These are phyloP conservation scores for Stramenopiles sp. DNA, from an alignment of 352 stramenopile genomes.

Conservation along the genomic window DNA sequence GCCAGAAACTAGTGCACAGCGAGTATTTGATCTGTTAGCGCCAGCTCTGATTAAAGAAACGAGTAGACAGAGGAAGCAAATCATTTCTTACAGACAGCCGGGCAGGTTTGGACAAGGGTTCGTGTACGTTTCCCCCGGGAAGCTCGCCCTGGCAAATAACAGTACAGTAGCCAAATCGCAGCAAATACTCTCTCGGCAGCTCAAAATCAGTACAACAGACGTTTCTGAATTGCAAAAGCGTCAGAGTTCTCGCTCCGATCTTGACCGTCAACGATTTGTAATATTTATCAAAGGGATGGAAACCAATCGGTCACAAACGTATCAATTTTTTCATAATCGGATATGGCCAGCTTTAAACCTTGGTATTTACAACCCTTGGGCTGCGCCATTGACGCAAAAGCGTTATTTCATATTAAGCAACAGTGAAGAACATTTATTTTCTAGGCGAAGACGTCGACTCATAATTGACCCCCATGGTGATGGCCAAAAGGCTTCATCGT, in stretches of 20 bases:
- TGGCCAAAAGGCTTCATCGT: background rate
- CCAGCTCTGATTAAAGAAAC: background rate
- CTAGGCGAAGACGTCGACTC: background rate
- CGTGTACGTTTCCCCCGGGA: no score
- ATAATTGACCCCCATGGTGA: background rate
- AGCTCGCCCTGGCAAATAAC: no score
- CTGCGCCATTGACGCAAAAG: background rate
- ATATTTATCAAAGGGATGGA: background rate
- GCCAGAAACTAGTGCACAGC: background rate
- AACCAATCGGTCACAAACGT: background rate
- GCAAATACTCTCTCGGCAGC: background rate
- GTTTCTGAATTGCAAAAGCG: background rate
- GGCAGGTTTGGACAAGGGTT: no score
- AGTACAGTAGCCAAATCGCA: no score
- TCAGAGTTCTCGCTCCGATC: background rate
- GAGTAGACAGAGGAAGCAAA: no score
- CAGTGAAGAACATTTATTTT: background rate
- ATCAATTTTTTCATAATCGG: background rate
- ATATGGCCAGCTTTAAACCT: background rate
- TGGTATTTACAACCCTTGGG: background rate
- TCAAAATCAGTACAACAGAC: background rate
- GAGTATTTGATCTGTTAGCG: background rate
- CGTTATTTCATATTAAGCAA: constrained; percentile 4
- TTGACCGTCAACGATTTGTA: background rate
- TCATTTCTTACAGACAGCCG: no score